A percentile compares a stretch with the other conserved stretches of the same genome.
These are phyloP conservation scores for Trypanosoma boissoni DNA, from an alignment of 208 protist genomes.

Conservation along the genomic window DNA sequence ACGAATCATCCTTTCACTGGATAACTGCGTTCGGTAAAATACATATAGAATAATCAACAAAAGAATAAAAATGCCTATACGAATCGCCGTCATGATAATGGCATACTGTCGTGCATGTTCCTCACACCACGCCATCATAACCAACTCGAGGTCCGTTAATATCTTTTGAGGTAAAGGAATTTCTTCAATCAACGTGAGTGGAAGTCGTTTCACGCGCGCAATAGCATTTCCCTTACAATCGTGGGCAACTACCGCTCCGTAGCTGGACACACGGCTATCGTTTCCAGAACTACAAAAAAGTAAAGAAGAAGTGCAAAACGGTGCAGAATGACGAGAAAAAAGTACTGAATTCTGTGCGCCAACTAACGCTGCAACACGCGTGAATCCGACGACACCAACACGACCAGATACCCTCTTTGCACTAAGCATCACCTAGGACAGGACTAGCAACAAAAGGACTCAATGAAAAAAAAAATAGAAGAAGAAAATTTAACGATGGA, in stretches of 20 bases:
- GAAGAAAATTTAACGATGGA: conserved; percentile 6
- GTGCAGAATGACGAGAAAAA: neutral
- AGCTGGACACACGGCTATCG: neutral
- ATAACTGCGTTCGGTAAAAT: conserved; percentile 78
- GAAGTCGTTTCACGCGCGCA: conserved; percentile 58
- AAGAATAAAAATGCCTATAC: conserved; percentile 61
- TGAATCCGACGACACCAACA: neutral
- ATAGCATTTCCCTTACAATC: conserved; percentile 70
- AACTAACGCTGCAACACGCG: neutral
- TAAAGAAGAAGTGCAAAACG: conserved; percentile 13
- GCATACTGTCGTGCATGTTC: conserved; percentile 81
- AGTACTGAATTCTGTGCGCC: neutral
- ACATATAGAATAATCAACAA: conserved; percentile 79
- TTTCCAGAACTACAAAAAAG: neutral
- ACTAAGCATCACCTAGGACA: conserved; percentile 6
- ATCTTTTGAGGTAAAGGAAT: conserved; percentile 71
- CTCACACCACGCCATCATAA: conserved; percentile 90
- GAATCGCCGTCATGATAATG: conserved; percentile 57
- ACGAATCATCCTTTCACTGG: conserved; percentile 70
- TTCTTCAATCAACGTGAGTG: conserved; percentile 84
- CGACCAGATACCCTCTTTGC: neutral
- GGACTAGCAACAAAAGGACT: conserved; percentile 5
- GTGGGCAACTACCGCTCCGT: conserved; percentile 54
- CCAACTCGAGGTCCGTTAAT: conserved; percentile 75
- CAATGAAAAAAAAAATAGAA: conserved; percentile 8